A percentile compares a stretch with the other conserved stretches of the same genome.
phyloP scores from a whole-genome alignment of 371 early-diverging fungal species.

The Apophysomyces trapeziformis region DNA sequence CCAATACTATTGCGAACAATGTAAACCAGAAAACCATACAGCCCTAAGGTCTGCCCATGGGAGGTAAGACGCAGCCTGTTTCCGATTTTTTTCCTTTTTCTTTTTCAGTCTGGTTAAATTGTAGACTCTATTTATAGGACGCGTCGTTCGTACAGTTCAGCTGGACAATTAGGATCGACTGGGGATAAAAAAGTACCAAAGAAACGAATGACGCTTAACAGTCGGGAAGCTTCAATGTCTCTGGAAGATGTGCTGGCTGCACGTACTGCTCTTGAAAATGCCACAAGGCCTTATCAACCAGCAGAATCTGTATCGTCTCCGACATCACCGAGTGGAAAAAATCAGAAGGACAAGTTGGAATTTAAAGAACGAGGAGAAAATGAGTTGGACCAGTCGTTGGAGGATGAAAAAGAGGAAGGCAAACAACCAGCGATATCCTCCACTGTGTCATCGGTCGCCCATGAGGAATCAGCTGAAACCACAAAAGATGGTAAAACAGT shows the following conservation, averaged over 20 bases:
- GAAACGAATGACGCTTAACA: constrained; percentile 60
- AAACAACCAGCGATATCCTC: constrained; percentile 24
- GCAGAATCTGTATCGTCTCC: neutral
- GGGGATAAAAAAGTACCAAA: constrained; percentile 45
- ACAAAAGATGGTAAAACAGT: neutral
- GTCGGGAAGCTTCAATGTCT: constrained; percentile 61
- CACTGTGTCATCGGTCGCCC: neutral
- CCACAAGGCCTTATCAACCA: constrained; percentile 8
- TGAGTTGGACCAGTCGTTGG: constrained; percentile 9
- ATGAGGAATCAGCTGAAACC: neutral
- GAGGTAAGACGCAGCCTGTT: constrained; percentile 22
- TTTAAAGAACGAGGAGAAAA: constrained; percentile 7
- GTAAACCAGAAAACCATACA: constrained; percentile 49
- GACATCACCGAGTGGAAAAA: constrained; percentile 5
- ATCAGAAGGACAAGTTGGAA: constrained; percentile 8
- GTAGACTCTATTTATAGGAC: constrained; percentile 10
- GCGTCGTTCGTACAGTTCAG: constrained; percentile 23
- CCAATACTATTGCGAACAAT: constrained; percentile 85
- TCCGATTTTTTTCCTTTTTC: neutral
- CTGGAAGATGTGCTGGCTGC: constrained; percentile 55
- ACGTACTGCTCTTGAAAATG: constrained; percentile 37
- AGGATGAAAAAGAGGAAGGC: neutral
- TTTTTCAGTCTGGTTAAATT: neutral
- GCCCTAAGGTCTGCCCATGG: constrained; percentile 21
- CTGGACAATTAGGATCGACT: constrained; percentile 12